phyloP scores from a whole-genome alignment of 306 rosid species.

The Cucumis hystrix region DNA sequence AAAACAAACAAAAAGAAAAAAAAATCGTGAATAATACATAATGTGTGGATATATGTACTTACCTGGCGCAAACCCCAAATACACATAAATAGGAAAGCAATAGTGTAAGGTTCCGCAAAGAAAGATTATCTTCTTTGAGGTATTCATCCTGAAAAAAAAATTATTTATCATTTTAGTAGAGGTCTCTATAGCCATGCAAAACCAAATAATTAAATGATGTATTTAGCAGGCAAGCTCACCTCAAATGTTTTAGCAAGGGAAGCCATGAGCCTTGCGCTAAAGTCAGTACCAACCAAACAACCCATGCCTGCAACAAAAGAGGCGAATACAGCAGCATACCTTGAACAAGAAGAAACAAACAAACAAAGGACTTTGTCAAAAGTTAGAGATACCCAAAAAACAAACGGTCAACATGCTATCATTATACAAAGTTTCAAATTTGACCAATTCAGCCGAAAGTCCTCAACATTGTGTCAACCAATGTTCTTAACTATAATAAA shows the following conservation, averaged over 20 bases:
- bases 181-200: not conserved
- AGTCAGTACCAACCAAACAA: conserved; percentile 65
- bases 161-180: not conserved
- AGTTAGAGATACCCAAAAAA: not conserved
- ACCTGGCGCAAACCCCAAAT: conserved; percentile 88
- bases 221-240: conserved; percentile 26
- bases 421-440: not conserved
- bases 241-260: conserved; percentile 73
- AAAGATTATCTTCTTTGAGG: conserved; percentile 62
- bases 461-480: not conserved
- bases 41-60: not conserved
- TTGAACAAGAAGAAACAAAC: conserved; percentile 14
- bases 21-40: not conserved
- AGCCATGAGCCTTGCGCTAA: conserved; percentile 69
- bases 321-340: conserved; percentile 88
- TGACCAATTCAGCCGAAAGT: not conserved
- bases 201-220: not conserved
- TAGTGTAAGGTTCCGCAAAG: conserved; percentile 73
- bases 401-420: not conserved
- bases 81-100: conserved; percentile 63
- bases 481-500: not conserved
- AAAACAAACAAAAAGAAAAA: not conserved
- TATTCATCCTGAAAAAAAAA: conserved; percentile 52
- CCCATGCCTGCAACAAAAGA: conserved; percentile 88
- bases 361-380: not conserved